These are phyloP conservation scores for Pleomassaria siparia DNA, from an alignment of 2,329 filamentous ascomycete genomes.

Conservation along the genomic window DNA sequence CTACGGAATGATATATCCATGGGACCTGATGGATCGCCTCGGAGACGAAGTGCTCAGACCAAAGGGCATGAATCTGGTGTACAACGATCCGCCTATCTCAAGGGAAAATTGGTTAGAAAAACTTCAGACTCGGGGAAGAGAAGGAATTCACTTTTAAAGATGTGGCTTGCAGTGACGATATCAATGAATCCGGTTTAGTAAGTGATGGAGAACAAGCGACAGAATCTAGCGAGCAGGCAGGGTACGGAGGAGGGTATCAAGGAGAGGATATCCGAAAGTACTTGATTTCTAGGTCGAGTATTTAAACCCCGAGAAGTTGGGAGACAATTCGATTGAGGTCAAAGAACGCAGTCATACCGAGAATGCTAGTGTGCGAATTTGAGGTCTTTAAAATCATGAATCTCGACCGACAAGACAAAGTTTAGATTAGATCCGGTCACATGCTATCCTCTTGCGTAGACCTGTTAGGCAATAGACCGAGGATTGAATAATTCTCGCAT, in stretches of 20 bases:
- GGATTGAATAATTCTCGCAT: too few relatives aligned
- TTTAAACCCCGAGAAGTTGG: too few relatives aligned
- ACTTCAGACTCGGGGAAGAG: neutral
- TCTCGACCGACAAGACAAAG: too few relatives aligned
- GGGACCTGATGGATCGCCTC: conserved; percentile 14
- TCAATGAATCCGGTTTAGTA: neutral
- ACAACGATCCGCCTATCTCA: conserved; percentile 3
- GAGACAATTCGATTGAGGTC: too few relatives aligned
- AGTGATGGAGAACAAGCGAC: neutral
- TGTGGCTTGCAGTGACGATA: neutral
- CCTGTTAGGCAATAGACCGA: too few relatives aligned
- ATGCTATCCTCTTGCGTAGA: too few relatives aligned
- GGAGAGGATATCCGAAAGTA: conserved; percentile 3
- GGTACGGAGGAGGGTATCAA: neutral
- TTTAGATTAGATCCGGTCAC: too few relatives aligned
- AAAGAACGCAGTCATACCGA: too few relatives aligned
- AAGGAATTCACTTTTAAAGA: neutral
- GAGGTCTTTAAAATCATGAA: too few relatives aligned
- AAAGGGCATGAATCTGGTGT: conserved; percentile 10
- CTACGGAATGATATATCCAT: conserved; percentile 10
- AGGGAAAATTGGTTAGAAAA: conserved; percentile 1
- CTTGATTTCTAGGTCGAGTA: too few relatives aligned
- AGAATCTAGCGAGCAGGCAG: too few relatives aligned
- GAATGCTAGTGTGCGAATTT: too few relatives aligned
- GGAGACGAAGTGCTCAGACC: conserved; percentile 8